Base-by-base conservation (phyloP, 306 rosid species). In the Glycine tomentella region DNA sequence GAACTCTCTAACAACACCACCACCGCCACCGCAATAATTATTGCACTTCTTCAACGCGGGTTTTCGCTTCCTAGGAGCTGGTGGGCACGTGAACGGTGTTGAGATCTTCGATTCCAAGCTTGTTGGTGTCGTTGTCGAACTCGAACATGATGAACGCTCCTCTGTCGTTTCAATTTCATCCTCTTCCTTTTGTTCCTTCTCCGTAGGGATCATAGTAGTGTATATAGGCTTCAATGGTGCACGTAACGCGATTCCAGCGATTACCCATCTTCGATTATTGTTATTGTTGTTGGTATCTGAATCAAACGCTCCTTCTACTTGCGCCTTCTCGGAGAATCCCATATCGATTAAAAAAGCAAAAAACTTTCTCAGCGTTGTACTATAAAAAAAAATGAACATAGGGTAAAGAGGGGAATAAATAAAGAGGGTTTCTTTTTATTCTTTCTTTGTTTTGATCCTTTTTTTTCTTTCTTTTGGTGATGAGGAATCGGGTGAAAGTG, bases 41-140 rank as follows among this genome's bases (percentile, higher is more conserved):
- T 85, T 91, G 76, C 89, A 93, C 86, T 88, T 90, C 85, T 88
- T 90, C 7, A 67, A 44, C 5, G 95, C 75, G 72, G 93, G 33
- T 71, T 88, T 92, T 57, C 68, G 76, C 84, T 94, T 94, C 69
- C 78, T 90, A 8, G 99, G 97, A 61, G 97, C 88, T 34, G 97
- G 91, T 8, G 99, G 98, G 42, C 98, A 95, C 34, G 85, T 85
- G 72, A 87, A 77, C 36, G 59, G 56, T 10, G 85, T 68, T 20
- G 89, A 90, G 36, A 95, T 91, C 73, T 90, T 88, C 0, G 93
- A 69, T 31, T 90, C 94, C 9, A 69, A 91, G 6, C 79, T 86
- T 2, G 89, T 93, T 9, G 99, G 98, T 53, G 99, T 95, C 4
- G 91, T 85, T 4, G 44, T 36, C 2, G 82, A 71, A 70, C 77